Percentiles rank a stretch among this genome's conserved stretches.
phyloP scores from a whole-genome alignment of 306 rosid species.

The Adenanthera pavonina region DNA sequence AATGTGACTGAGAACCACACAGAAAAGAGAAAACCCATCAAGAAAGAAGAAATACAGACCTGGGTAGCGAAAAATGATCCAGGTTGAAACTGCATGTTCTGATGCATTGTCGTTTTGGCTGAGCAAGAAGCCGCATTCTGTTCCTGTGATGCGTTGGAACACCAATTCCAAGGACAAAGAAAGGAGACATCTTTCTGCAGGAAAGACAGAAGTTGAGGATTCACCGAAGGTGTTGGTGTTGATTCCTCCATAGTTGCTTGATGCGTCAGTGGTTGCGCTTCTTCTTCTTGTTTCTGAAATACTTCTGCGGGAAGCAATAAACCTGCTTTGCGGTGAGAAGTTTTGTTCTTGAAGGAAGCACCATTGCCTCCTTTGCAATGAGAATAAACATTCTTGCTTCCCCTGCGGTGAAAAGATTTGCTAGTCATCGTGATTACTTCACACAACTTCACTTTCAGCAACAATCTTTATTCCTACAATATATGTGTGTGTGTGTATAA shows the following conservation, averaged over 20 bases:
- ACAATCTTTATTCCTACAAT: not conserved
- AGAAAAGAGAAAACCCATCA: not conserved
- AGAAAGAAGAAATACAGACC: constrained; percentile 21
- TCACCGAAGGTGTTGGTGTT: not conserved
- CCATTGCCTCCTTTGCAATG: not conserved
- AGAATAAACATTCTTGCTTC: not conserved
- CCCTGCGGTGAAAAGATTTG: not conserved
- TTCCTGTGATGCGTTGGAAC: not conserved
- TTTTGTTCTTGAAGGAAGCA: not conserved
- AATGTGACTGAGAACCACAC: not conserved
- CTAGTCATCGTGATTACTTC: not conserved
- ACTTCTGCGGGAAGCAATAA: not conserved
- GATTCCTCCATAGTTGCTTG: not conserved
- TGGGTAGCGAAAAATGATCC: constrained; percentile 23
- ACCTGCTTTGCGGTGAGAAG: not conserved
- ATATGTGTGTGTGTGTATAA: too few relatives aligned
- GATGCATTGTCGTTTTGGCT: not conserved
- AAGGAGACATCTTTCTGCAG: constrained; percentile 37
- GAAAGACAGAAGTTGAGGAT: constrained; percentile 18
- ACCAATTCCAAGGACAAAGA: constrained; percentile 43
- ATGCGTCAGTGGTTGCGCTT: not conserved
- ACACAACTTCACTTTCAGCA: not conserved
- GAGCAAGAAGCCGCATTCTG: not conserved
- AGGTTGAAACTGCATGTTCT: constrained; percentile 4
- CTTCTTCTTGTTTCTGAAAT: not conserved